Base-by-base conservation (phyloP, 306 rosid species). In the Gillenia trifoliata region DNA sequence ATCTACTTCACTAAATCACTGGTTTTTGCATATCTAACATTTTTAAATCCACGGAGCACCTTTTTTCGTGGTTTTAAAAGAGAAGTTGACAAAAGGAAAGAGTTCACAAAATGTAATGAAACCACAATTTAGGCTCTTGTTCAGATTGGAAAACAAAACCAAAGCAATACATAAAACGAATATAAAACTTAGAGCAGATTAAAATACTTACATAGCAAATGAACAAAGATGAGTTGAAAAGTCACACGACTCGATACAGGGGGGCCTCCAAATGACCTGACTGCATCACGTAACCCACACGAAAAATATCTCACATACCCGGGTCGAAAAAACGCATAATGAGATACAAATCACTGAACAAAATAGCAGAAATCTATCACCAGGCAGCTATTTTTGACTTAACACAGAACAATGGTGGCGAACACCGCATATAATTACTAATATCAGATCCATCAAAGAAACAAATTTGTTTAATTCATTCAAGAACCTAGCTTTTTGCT, bases 171-270 rank as follows among this genome's bases (percentile, higher is more conserved):
- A 13, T 6, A 26, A 22, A 5, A 29, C 10, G 6, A 45, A 45
- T 15, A 45, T 6, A 13, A 57, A 10, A 62, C 22, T 8, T 30
- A 30, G 19, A 29, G 20, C 36, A 3, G 17, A 31, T 20, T 47
- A 19, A 17, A 69, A 33, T 9, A 71, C 75, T 71, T 36, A 71
- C 75, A 71, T 55, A 22, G 36, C 23, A 34, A 70, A 33, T 23
- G 10, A 15, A 55, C 36, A 34, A 55, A 52, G 50, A 55, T 30
- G 31, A 34, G 75, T 30, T 7, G 65, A 16, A 34, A 55, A 15
- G 52, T 55, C 63, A 30, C 62, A 52, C 20, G 8, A 50, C 6
- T n/a, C 45, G 8, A 62, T 3, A 20, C 45, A 3, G 25, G 17
- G 8, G 31, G 31, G 52, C 52, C 65, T 71, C 49, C 65, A 34